Evolutionary conservation across 805 yeast genomes (phyloP).

Genomic region (Yarrowia sp.): DNA sequence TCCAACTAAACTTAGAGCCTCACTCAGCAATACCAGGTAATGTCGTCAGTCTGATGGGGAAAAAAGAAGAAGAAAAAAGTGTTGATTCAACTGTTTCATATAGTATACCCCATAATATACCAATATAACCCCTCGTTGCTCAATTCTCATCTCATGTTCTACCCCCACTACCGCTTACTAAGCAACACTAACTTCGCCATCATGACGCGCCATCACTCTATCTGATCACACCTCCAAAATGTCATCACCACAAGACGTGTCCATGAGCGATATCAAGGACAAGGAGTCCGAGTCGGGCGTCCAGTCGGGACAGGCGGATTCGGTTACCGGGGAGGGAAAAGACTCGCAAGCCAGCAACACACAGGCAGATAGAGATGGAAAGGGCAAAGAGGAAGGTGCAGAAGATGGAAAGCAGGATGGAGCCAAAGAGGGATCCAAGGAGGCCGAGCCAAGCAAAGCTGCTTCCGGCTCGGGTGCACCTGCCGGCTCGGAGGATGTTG

Average conservation of each 20-base stretch:
- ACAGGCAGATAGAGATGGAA: not conserved
- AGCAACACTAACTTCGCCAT: not conserved
- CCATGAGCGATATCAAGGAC: slow-evolving; percentile 15
- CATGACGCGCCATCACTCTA: not conserved
- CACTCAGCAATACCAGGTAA: no score
- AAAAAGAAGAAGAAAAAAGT: no score
- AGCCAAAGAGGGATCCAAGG: not conserved
- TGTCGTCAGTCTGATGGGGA: no score
- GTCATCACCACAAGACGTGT: slow-evolving; percentile 23
- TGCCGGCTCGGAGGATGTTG: slow-evolving; percentile 14
- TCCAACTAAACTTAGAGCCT: not conserved
- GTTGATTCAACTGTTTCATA: no score
- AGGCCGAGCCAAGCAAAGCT: not conserved
- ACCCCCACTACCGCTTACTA: not conserved
- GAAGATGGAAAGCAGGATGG: not conserved
- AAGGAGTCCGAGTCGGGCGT: not conserved
- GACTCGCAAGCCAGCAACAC: not conserved
- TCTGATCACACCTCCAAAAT: not conserved
- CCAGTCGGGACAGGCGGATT: not conserved
- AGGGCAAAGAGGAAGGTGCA: slow-evolving; percentile 5
- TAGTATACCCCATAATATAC: no score
- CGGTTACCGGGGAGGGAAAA: not conserved
- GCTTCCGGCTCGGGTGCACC: no score
- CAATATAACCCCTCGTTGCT: no score
- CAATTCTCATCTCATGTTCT: no score